Conservation (phyloP, 139 green algal species). For the Picochlorum costavermella region DNA sequence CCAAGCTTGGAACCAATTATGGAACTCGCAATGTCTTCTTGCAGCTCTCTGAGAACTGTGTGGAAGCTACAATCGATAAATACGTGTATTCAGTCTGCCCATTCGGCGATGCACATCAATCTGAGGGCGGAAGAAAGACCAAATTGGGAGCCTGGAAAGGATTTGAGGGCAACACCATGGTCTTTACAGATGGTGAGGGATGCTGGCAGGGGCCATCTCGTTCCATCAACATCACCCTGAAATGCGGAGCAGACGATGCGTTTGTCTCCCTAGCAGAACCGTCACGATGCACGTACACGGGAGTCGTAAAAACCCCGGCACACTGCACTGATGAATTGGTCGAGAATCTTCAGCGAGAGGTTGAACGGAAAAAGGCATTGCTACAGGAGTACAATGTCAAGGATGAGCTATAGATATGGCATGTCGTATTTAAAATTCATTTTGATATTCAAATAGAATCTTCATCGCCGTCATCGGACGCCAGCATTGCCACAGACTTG, state of each 20-base stretch:
- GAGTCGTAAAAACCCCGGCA: constrained; percentile 48
- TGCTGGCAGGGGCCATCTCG: constrained; percentile 65
- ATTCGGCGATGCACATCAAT: constrained; percentile 57
- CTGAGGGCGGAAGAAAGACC: constrained; percentile 37
- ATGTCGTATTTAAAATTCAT: background rate
- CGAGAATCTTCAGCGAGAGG: constrained; percentile 13
- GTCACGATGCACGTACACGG: constrained; percentile 62
- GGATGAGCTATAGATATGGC: constrained; percentile 18
- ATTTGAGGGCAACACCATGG: constrained; percentile 41
- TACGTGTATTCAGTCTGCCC: constrained; percentile 73
- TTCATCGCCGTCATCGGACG: background rate
- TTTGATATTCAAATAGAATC: background rate
- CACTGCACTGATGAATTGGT: constrained; percentile 44
- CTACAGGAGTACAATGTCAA: constrained; percentile 14
- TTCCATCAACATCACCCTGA: constrained; percentile 37
- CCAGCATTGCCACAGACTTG: background rate
- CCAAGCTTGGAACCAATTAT: constrained; percentile 30
- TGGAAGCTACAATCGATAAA: constrained; percentile 47
- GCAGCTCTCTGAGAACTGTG: constrained; percentile 43
- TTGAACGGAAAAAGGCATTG: constrained; percentile 16
- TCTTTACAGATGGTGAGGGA: constrained; percentile 43
- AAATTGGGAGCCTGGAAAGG: constrained; percentile 55
- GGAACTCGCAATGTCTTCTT: constrained; percentile 37
- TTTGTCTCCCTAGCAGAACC: constrained; percentile 64
- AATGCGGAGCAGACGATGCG: constrained; percentile 52